Evolutionary conservation across 2,329 filamentous ascomycete genomes (phyloP).

Genomic region (Curvularia eragrostidis): DNA sequence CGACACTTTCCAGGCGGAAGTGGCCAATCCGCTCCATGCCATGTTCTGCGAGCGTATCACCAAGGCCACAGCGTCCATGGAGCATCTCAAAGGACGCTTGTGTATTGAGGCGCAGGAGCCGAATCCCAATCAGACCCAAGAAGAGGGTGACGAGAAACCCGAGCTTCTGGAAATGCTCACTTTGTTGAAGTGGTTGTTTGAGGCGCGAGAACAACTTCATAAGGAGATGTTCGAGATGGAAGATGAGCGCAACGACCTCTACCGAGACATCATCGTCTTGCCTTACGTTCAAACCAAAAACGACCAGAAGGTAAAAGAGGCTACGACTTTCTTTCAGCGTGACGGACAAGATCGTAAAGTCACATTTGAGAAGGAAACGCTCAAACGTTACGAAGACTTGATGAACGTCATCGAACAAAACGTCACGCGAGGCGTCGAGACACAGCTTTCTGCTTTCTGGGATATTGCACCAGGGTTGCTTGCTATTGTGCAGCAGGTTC

Average conservation of each 20-base stretch:
- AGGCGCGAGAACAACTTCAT: constrained; percentile 87
- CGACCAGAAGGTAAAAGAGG: constrained; percentile 78
- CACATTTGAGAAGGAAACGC: constrained; percentile 72
- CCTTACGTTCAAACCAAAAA: constrained; percentile 79
- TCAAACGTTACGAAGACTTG: constrained; percentile 78
- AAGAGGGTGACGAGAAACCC: constrained; percentile 93
- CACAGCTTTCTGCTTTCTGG: constrained; percentile 95
- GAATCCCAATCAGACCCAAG: constrained; percentile 83
- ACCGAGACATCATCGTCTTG: constrained; percentile 80
- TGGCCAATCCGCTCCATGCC: constrained; percentile 84
- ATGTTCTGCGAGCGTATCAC: constrained; percentile 78
- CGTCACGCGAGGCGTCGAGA: constrained; percentile 85
- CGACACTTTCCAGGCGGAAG: constrained; percentile 80
- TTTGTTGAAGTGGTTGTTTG: constrained; percentile 95
- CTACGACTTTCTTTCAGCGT: constrained; percentile 79
- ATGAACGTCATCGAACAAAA: constrained; percentile 81
- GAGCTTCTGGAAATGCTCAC: constrained; percentile 94
- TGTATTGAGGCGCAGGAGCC: constrained; percentile 72
- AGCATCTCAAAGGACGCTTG: constrained; percentile 73
- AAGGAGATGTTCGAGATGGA: constrained; percentile 85
- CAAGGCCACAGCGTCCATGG: constrained; percentile 77
- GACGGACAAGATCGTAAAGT: constrained; percentile 76
- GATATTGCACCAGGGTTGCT: constrained; percentile 89
- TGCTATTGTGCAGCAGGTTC: constrained; percentile 80
- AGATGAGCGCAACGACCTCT: constrained; percentile 83